These are phyloP conservation scores for Trichoderma oligosporum DNA, from an alignment of 2,329 filamentous ascomycete genomes.

Conservation along the genomic window DNA sequence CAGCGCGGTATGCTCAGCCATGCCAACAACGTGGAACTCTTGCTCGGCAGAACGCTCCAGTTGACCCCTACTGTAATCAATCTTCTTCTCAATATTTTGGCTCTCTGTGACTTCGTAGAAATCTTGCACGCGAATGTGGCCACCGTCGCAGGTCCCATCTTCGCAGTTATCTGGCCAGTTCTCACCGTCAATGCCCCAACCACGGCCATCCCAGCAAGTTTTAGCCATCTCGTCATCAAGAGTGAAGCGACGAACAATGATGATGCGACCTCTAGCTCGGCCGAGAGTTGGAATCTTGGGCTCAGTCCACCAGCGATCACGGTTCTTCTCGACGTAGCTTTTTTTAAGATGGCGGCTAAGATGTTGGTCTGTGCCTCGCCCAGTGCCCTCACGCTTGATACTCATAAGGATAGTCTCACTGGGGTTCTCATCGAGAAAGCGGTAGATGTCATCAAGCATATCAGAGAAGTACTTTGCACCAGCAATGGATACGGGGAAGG, in stretches of 20 bases:
- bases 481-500: constrained; percentile 81
- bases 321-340: constrained; percentile 60
- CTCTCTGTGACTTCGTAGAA: constrained; percentile 84
- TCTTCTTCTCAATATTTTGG: constrained; percentile 75
- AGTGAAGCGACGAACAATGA: constrained; percentile 77
- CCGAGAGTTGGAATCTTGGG: constrained; percentile 74
- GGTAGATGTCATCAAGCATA: constrained; percentile 66
- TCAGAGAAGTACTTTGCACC: constrained; percentile 75
- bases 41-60: constrained; percentile 66
- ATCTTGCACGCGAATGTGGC: constrained; percentile 82
- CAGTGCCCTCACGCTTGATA: constrained; percentile 86
- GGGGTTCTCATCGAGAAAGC: constrained; percentile 73
- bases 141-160: constrained; percentile 65
- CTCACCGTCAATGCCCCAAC: constrained; percentile 59
- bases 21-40: constrained; percentile 42
- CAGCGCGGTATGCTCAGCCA: constrained; percentile 29
- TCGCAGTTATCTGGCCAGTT: constrained; percentile 86
- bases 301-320: constrained; percentile 71
- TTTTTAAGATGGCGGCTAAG: constrained; percentile 69
- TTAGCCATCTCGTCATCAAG: constrained; percentile 54
- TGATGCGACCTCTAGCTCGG: constrained; percentile 74
- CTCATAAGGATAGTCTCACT: constrained; percentile 81
- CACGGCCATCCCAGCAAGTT: constrained; percentile 46
- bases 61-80: constrained; percentile 67
- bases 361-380: constrained; percentile 73